A percentile compares a stretch with the other conserved stretches of the same genome.
These are phyloP conservation scores for Coniochaeta sp. DNA, from an alignment of 2,329 filamentous ascomycete species.

Conservation along the genomic window DNA sequence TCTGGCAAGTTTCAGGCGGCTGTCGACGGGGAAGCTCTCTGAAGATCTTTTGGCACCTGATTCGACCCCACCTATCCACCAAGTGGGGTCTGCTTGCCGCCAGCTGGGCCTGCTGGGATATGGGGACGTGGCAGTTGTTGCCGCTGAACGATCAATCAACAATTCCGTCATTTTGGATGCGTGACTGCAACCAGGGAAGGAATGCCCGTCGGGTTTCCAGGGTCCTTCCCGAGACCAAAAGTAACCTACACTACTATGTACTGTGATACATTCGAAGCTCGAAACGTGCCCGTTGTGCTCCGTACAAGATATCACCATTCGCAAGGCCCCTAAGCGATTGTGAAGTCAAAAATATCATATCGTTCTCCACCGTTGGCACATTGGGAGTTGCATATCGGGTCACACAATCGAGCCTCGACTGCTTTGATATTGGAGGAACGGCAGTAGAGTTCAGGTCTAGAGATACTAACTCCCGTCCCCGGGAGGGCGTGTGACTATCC, in stretches of 20 bases:
- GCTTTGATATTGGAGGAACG: neutral
- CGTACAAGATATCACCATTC: too few relatives aligned
- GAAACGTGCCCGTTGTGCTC: too few relatives aligned
- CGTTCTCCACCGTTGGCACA: neutral
- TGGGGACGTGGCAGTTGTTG: neutral
- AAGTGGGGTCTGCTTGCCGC: neutral
- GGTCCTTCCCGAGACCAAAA: too few relatives aligned
- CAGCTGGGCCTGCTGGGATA: neutral
- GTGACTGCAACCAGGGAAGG: too few relatives aligned
- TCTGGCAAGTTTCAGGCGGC: neutral
- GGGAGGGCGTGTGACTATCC: neutral
- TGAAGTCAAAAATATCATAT: neutral
- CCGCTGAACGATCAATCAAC: neutral
- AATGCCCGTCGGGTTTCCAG: too few relatives aligned
- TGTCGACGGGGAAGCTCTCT: neutral
- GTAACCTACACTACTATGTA: too few relatives aligned
- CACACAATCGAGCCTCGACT: neutral
- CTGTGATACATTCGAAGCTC: too few relatives aligned
- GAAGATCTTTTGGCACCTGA: neutral
- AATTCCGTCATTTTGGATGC: neutral
- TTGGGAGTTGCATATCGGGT: neutral
- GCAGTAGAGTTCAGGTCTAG: neutral
- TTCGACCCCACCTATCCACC: neutral
- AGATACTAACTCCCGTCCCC: too few relatives aligned
- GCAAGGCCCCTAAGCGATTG: too few relatives aligned